Evolutionary conservation across 192 early-diverging fungal genomes (phyloP), one percentile per base, ranked within the genome.

Genomic region (Powellomyces hirtus): DNA sequence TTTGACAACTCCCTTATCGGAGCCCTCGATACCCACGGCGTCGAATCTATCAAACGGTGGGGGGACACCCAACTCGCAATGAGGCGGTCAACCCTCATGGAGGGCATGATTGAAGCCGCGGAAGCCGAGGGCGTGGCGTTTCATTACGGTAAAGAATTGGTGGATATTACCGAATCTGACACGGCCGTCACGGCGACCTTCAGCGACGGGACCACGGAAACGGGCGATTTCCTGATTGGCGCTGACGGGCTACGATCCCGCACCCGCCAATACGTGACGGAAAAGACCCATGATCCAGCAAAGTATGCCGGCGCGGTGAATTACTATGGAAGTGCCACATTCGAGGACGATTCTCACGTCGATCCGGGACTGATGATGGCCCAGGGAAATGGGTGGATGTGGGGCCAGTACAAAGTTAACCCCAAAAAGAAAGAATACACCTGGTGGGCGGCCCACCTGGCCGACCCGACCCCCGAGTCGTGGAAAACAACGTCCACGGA

Each of bases 141-240:
- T 24, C 2, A 49, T 3, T 49, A 49, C 46, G 26, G 26, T 24
- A 49, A 49, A 16, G 4, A 49, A 24, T 24, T 49, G 46, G 46
- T 49, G n/a, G 46, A 18, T 18, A 49, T 49, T 24, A 24, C 46
- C n/a, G 46, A 49, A 14, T 49, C 46, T 42, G 40, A 42, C 46
- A 2, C 46, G 5, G 46, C 5, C 3, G 77, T 79, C 0, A 75
- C 71, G 4, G 63, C 71, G 27, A 53, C 56, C 20, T 81, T 84
- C 46, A 52, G 62, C 26, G 78, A 79, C 51, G 82, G 79, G 29
- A 31, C 64, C 2, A 58, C 45, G n/a, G 82, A 78, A 37, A 62
- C 59, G 24, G 59, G 77, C 33, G 51, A 59, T 35, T 61, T 84
- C 56, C 57, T 84, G 13, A 66, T 84, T 67, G 77, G 68, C 40